Base-by-base conservation (phyloP, 106 monocot species). In the Dioscorea zingiberensis region DNA sequence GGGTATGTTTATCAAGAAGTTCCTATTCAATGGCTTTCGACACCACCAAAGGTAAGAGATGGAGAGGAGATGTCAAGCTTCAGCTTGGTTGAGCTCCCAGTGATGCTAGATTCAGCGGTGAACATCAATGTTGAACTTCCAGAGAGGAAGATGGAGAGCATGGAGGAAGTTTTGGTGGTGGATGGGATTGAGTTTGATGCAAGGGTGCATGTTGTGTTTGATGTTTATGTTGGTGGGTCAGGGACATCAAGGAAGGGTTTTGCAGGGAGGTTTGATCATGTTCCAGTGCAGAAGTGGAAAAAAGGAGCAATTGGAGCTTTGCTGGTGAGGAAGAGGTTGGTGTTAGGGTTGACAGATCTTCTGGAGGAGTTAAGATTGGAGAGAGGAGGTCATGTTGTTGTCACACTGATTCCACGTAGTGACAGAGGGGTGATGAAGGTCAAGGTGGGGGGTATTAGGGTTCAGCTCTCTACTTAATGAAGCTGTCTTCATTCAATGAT, bases 121-220 rank as follows among this genome's bases (percentile, higher is more conserved):
- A 72, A 21, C 21, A n/a, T 26, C 21, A 60, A 49, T 14, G 54
- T 67, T 49, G 60, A 72, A 67, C 30, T 60, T 13, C 54, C 71
- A 2, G 17, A 7, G 27, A 21, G 17, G 19, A 55, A 78, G 26
- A 78, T 62, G 55, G 66, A 60, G 44, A 30, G 32, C 6, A 47
- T 26, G 46, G 70, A 80, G 38, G 80, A 80, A 54, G 61, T 80
- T 29, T 12, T 80, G 4, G 70, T 71, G 16, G 60, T 80, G 38
- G 27, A 80, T 17, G 78, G 72, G 21, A 78, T 80, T 19, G 59
- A 65, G 22, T 30, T 65, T 45, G 6, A 27, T 24, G 23, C 30
- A 26, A 60, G 65, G 48, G 29, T 13, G 21, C 38, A 54, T 21
- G 75, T 66, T 12, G 66, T 61, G 53, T 66, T 80, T 16, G 80